A percentile compares a stretch with the other conserved stretches of the same genome.
Evolutionary conservation across 495 filamentous ascomycete genomes (phyloP).

Genomic region (Poronia punctata): DNA sequence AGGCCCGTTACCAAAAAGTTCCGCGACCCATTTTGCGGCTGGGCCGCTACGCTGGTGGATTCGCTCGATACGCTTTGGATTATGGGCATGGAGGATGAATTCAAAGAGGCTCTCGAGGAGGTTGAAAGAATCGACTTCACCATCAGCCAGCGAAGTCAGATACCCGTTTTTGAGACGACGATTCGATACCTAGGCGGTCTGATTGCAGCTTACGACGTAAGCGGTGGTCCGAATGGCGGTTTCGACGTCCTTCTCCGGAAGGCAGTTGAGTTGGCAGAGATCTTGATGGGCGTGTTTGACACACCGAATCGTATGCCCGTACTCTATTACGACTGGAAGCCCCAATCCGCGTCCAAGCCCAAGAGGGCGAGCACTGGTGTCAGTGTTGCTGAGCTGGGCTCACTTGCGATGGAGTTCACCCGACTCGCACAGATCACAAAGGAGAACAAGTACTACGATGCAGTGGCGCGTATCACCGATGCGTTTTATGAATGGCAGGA

Average conservation of each 20-base stretch:
- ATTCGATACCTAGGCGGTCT: conserved; percentile 85
- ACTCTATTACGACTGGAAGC: conserved; percentile 79
- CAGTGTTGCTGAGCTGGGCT: conserved; percentile 79
- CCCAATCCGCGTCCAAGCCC: conserved; percentile 54
- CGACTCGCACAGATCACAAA: conserved; percentile 86
- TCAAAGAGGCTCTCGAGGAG: conserved; percentile 72
- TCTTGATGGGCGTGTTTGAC: conserved; percentile 89
- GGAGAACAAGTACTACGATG: conserved; percentile 87
- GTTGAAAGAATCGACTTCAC: conserved; percentile 87
- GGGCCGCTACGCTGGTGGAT: conserved; percentile 93
- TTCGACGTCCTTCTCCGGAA: conserved; percentile 72
- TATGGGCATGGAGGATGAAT: conserved; percentile 85
- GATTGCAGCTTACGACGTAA: conserved; percentile 76
- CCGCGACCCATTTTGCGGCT: conserved; percentile 80
- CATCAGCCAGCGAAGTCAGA: conserved; percentile 50
- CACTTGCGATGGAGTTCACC: conserved; percentile 91
- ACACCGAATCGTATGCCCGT: conserved; percentile 94
- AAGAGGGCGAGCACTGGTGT: conserved; percentile 57
- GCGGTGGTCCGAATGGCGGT: conserved; percentile 41
- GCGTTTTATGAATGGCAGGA: conserved; percentile 74
- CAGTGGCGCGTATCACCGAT: conserved; percentile 84
- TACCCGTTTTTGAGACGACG: conserved; percentile 82
- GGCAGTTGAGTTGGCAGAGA: conserved; percentile 78
- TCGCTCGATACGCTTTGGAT: conserved; percentile 94
- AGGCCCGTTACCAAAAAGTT: conserved; percentile 56